Evolutionary conservation across 495 filamentous ascomycete species (phyloP).

Genomic region (Paragyromitra xinjiangensis): DNA sequence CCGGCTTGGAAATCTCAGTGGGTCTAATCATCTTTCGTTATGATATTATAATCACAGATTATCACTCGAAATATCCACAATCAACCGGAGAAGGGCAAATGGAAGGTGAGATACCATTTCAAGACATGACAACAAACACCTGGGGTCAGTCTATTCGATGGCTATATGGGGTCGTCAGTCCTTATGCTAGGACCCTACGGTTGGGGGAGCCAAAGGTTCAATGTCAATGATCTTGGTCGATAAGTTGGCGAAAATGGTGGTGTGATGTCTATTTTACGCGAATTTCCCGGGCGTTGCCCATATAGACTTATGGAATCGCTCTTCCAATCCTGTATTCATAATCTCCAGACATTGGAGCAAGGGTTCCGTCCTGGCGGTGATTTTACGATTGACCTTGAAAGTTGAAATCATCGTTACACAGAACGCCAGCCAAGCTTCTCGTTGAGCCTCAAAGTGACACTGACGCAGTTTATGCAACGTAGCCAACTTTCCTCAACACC

Average conservation of each 20-base stretch:
- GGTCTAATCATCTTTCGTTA: background rate
- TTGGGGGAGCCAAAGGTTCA: background rate
- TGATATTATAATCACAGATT: background rate
- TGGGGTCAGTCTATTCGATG: background rate
- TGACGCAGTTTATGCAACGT: slow-evolving; percentile 44
- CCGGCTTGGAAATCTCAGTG: background rate
- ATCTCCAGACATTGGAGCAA: background rate
- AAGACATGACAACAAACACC: background rate
- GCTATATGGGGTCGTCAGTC: background rate
- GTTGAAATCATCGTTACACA: background rate
- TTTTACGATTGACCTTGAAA: background rate
- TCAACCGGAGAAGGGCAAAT: background rate
- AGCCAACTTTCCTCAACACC: slow-evolving; percentile 31
- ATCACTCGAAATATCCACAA: background rate
- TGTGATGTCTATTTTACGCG: background rate
- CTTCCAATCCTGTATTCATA: background rate
- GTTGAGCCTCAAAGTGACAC: slow-evolving; percentile 32
- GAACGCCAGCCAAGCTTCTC: slow-evolving; percentile 26
- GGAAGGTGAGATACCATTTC: background rate
- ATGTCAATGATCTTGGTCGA: background rate
- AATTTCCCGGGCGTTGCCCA: background rate
- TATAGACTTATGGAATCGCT: background rate
- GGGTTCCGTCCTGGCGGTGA: background rate
- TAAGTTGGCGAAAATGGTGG: background rate
- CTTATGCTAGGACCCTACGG: background rate